A percentile compares a stretch with the other conserved stretches of the same genome.
Conservation (phyloP, 108 stramenopile genomes). For the Mayamaea pseudoterrestris region DNA sequence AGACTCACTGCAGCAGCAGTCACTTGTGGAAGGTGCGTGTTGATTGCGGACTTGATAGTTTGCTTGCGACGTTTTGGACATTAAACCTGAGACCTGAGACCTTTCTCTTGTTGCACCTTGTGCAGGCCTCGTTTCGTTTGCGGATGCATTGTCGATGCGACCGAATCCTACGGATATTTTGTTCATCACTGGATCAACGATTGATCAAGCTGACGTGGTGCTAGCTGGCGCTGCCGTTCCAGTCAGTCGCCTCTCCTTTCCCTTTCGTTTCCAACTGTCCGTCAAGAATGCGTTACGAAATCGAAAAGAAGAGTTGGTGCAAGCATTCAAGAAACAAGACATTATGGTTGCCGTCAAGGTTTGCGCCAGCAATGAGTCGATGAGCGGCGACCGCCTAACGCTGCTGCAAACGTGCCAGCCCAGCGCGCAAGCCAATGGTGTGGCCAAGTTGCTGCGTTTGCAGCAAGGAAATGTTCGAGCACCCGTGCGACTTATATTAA, state of each 20-base stretch:
- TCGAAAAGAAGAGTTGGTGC: background rate
- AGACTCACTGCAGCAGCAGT: too few species aligned
- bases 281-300: background rate
- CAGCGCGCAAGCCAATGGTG: background rate
- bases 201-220: too few species aligned
- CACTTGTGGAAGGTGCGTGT: too few species aligned
- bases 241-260: background rate
- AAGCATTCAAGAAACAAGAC: background rate
- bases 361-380: background rate
- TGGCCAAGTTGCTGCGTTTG: constrained; percentile 1
- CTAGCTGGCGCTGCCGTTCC: background rate
- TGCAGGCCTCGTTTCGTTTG: too few species aligned
- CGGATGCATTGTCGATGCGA: too few species aligned
- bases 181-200: too few species aligned
- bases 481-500: background rate
- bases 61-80: too few species aligned
- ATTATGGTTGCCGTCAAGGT: background rate
- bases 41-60: too few species aligned
- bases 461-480: background rate
- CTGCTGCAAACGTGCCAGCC: background rate
- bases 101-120: too few species aligned
- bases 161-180: too few species aligned
- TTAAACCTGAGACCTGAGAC: too few species aligned
- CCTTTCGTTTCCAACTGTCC: background rate
- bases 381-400: background rate